phyloP scores from a whole-genome alignment of 768 basidiomycete species.

The Termitomyces sp. region DNA sequence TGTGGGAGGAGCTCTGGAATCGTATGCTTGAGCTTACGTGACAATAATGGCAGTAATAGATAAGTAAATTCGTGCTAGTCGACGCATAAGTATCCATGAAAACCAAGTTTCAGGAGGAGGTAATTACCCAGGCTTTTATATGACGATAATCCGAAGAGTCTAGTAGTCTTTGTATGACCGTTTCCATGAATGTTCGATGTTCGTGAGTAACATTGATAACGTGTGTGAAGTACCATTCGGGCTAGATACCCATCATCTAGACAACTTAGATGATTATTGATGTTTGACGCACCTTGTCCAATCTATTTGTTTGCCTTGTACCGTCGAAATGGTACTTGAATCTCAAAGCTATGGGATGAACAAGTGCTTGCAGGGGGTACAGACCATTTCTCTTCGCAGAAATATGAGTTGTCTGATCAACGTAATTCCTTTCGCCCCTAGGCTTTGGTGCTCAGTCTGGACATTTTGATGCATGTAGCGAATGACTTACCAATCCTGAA shows the following conservation, averaged over 20 bases:
- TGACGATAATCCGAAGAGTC: slow-evolving; percentile 55
- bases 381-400: slow-evolving; percentile 50
- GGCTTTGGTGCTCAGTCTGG: neutral
- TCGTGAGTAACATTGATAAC: slow-evolving; percentile 85
- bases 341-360: slow-evolving; percentile 77
- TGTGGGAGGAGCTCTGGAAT: slow-evolving; percentile 70
- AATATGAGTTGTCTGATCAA: neutral
- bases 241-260: slow-evolving; percentile 39
- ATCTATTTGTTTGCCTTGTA: slow-evolving; percentile 77
- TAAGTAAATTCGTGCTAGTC: slow-evolving; percentile 77
- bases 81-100: neutral
- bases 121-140: slow-evolving; percentile 73
- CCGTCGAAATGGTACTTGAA: slow-evolving; percentile 97
- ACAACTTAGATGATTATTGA: neutral
- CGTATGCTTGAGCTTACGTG: slow-evolving; percentile 71
- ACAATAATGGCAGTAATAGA: slow-evolving; percentile 73
- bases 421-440: slow-evolving; percentile 53
- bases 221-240: slow-evolving; percentile 97
- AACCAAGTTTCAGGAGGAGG: slow-evolving; percentile 1
- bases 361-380: slow-evolving; percentile 82
- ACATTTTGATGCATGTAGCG: neutral
- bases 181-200: slow-evolving; percentile 77
- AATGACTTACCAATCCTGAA: slow-evolving; percentile 73
- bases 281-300: slow-evolving; percentile 71
- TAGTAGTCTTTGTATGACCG: slow-evolving; percentile 68